Conservation (phyloP, 2,329 filamentous ascomycete genomes). For the Achaetomium macrosporum region DNA sequence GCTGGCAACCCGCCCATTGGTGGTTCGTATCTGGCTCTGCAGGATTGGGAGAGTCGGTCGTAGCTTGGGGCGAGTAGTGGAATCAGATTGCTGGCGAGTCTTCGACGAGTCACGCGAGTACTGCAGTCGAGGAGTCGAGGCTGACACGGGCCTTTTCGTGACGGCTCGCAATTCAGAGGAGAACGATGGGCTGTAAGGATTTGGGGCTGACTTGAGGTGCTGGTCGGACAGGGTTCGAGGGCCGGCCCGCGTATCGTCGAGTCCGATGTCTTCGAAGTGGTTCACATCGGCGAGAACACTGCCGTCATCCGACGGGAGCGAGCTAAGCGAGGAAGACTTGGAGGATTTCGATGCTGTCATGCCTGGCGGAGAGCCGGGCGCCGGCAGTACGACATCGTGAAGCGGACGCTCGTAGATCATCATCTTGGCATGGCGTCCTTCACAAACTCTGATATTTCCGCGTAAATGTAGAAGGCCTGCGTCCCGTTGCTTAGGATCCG, state of each 20-base stretch:
- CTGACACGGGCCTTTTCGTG: slow-evolving; percentile 22
- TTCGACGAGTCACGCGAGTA: slow-evolving; percentile 29
- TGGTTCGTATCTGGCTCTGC: slow-evolving; percentile 39
- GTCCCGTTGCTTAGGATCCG: neutral
- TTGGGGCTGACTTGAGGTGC: slow-evolving; percentile 34
- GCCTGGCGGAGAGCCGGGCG: slow-evolving; percentile 66
- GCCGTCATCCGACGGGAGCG: slow-evolving; percentile 69
- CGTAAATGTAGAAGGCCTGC: slow-evolving; percentile 2
- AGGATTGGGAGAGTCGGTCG: slow-evolving; percentile 43
- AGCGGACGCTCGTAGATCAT: slow-evolving; percentile 37
- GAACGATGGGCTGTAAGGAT: slow-evolving; percentile 47
- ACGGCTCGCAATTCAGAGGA: slow-evolving; percentile 38
- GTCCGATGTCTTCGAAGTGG: slow-evolving; percentile 89
- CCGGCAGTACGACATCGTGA: slow-evolving; percentile 36
- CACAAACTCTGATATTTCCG: neutral
- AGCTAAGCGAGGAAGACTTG: slow-evolving; percentile 83
- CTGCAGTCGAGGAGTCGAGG: slow-evolving; percentile 28
- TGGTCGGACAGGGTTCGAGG: slow-evolving; percentile 31
- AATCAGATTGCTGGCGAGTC: slow-evolving; percentile 31
- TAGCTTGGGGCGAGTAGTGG: slow-evolving; percentile 27
- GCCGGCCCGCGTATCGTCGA: slow-evolving; percentile 49
- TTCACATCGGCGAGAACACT: slow-evolving; percentile 64
- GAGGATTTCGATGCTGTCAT: slow-evolving; percentile 81
- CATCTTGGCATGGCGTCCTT: slow-evolving; percentile 28
- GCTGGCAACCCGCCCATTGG: slow-evolving; percentile 48